phyloP scores from a whole-genome alignment of 1,284 basidiomycete genomes.

The Ustilago xerochloae region DNA sequence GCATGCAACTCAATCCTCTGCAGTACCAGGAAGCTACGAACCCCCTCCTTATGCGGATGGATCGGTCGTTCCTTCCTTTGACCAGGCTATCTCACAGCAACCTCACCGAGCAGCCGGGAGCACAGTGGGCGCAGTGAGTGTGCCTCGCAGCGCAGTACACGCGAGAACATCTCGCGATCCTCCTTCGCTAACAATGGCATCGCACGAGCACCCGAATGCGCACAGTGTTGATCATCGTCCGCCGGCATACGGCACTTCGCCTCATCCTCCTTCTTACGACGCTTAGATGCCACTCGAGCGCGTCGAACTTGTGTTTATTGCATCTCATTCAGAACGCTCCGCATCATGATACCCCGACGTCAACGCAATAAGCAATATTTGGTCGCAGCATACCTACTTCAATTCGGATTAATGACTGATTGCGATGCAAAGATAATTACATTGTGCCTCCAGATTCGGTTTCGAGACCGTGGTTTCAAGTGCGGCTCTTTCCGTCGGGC shows the following conservation, averaged over 20 bases:
- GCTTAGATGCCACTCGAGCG: conserved; percentile 7
- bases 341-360: not conserved
- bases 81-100: conserved; percentile 27
- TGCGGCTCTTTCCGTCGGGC: conserved; percentile 29
- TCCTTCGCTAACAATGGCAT: not conserved
- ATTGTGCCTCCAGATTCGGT: too few relatives aligned
- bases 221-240: conserved; percentile 20
- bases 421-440: too few relatives aligned
- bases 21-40: conserved; percentile 8
- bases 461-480: too few relatives aligned
- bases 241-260: conserved; percentile 45
- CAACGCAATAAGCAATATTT: not conserved
- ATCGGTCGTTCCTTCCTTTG: conserved; percentile 21
- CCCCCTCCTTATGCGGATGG: conserved; percentile 40
- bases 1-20: not conserved
- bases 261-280: conserved; percentile 42
- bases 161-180: not conserved
- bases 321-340: not conserved
- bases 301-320: not conserved
- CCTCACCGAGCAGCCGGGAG: not conserved
- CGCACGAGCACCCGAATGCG: not conserved
- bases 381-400: too few relatives aligned
- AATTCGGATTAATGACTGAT: too few relatives aligned
- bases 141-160: not conserved
- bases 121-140: not conserved